phyloP scores from a whole-genome alignment of 495 filamentous ascomycete species.

The Xylaria castorea region DNA sequence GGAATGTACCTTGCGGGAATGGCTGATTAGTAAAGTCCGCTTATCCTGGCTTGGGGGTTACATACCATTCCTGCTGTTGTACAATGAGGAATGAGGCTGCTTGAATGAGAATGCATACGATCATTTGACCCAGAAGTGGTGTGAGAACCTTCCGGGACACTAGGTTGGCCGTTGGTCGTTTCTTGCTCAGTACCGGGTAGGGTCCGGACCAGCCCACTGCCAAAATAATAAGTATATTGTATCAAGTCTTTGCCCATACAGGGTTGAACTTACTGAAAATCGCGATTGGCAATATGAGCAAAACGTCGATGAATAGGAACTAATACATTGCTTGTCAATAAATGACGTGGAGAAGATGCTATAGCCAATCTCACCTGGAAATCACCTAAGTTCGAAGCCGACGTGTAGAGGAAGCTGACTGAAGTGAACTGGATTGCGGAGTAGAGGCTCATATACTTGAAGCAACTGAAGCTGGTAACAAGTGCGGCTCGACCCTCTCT shows the following conservation, averaged over 20 bases:
- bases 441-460: constrained; percentile 99
- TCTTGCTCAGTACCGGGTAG: constrained; percentile 76
- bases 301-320: constrained; percentile 94
- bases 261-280: constrained; percentile 67
- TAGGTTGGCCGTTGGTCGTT: constrained; percentile 89
- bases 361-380: constrained; percentile 69
- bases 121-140: constrained; percentile 87
- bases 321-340: constrained; percentile 40
- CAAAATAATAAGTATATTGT: constrained; percentile 16
- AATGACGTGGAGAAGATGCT: background rate
- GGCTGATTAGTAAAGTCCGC: background rate
- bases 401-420: constrained; percentile 96
- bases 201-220: constrained; percentile 93
- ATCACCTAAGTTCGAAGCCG: constrained; percentile 94
- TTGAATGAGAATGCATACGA: constrained; percentile 81
- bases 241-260: constrained; percentile 34
- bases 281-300: constrained; percentile 92
- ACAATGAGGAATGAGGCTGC: constrained; percentile 74
- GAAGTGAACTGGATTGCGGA: constrained; percentile 99
- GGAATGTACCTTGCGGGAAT: constrained; percentile 70
- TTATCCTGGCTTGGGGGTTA: background rate
- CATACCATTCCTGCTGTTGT: constrained; percentile 76
- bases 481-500: constrained; percentile 90
- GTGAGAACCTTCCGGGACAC: constrained; percentile 93
- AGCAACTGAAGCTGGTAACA: constrained; percentile 98